These are phyloP conservation scores for Triticum monococcum DNA, from an alignment of 176 grass and related monocot genomes.

Conservation along the genomic window DNA sequence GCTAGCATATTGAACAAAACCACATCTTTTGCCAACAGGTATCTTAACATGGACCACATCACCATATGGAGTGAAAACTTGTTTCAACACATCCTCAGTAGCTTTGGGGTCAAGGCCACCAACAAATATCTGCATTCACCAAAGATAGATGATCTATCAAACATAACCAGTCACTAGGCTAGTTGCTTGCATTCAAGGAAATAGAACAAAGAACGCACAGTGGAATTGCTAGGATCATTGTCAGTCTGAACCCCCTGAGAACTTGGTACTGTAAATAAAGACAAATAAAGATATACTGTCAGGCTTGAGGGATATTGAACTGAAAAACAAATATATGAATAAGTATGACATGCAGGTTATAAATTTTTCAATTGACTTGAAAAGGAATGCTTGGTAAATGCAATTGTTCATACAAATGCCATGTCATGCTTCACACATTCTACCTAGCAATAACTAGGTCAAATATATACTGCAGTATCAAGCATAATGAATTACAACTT, in stretches of 20 bases:
- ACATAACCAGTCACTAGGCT: too few species aligned
- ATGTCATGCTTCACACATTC: neutral
- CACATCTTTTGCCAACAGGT: constrained; percentile 88
- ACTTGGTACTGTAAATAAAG: constrained; percentile 78
- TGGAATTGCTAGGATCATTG: constrained; percentile 97
- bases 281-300: constrained; percentile 20
- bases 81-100: constrained; percentile 75
- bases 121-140: constrained; percentile 58
- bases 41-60: constrained; percentile 96
- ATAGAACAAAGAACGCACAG: neutral
- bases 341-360: neutral
- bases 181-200: too few species aligned
- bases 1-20: constrained; percentile 86
- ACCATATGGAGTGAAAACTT: constrained; percentile 74
- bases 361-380: too few species aligned
- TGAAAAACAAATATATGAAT: neutral
- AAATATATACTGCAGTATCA: neutral
- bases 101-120: constrained; percentile 85
- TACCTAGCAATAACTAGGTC: neutral
- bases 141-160: too few species aligned
- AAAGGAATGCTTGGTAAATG: too few species aligned
- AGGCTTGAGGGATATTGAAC: too few species aligned
- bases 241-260: constrained; percentile 76
- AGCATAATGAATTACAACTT: constrained; percentile 24
- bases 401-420: too few species aligned